These are phyloP conservation scores for Botrytis elliptica DNA, from an alignment of 2,329 filamentous ascomycete genomes.

Conservation along the genomic window DNA sequence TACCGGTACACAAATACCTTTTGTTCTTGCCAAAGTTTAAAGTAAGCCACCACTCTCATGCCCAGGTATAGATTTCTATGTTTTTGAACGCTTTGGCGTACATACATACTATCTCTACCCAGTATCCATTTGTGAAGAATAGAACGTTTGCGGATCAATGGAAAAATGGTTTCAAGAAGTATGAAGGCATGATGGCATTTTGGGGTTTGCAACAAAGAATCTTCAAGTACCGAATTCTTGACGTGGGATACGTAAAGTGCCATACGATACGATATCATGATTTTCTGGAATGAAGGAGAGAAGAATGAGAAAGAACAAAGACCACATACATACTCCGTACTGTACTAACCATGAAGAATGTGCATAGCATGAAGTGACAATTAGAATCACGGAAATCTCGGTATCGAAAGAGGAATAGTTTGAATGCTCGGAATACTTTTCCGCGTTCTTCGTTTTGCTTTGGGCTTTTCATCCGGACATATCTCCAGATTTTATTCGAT, in stretches of 20 bases:
- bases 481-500: not conserved
- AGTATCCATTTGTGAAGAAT: not conserved
- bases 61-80: not conserved
- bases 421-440: not conserved
- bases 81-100: not conserved
- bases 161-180: too few species aligned
- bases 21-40: not conserved
- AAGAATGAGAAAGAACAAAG: not conserved
- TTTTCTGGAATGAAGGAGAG: not conserved
- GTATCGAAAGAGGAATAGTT: not conserved
- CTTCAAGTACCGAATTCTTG: not conserved
- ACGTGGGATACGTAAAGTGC: too few species aligned
- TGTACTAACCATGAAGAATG: too few species aligned
- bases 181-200: not conserved
- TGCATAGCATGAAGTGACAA: not conserved
- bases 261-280: not conserved
- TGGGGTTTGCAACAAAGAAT: not conserved
- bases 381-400: not conserved
- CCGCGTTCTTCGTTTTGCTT: not conserved
- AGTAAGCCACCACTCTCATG: not conserved
- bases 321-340: not conserved
- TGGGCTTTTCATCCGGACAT: not conserved
- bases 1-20: not conserved
- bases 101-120: too few species aligned
- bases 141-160: not conserved